Evolutionary conservation across 371 early-diverging fungal species (phyloP).

Genomic region (Capillidium rhysosporum): DNA sequence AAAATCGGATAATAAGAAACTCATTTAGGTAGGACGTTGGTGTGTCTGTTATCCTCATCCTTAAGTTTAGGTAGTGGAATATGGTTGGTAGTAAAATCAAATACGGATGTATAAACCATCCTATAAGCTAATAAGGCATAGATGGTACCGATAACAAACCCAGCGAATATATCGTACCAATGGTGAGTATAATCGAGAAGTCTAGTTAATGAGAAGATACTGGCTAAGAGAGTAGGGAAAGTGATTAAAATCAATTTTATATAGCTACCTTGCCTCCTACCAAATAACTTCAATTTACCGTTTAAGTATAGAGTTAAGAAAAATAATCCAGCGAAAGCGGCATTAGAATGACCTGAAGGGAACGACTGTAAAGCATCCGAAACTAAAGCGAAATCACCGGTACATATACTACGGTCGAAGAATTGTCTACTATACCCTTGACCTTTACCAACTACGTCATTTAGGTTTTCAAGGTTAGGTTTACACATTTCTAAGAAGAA

Average conservation of each 20-base stretch:
- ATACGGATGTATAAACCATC: conserved; percentile 1
- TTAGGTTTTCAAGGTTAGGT: neutral
- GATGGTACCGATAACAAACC: neutral
- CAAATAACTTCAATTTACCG: conserved; percentile 1
- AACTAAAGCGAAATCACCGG: neutral
- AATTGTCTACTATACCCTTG: neutral
- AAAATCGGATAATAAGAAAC: too few relatives aligned
- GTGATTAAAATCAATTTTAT: neutral
- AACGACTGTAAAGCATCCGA: conserved; percentile 1
- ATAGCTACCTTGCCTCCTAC: neutral
- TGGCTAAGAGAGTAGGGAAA: neutral
- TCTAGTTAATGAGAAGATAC: neutral
- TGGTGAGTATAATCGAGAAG: neutral
- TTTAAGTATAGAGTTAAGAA: conserved; percentile 1
- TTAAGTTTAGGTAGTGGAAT: conserved; percentile 1
- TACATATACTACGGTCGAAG: conserved; percentile 1
- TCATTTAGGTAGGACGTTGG: too few relatives aligned
- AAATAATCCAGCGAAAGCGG: neutral
- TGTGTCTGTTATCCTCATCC: neutral
- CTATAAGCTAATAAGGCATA: neutral
- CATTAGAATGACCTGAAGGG: neutral
- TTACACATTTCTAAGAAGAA: neutral
- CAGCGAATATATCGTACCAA: conserved; percentile 6
- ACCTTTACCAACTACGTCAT: neutral
- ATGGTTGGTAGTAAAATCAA: neutral